Evolutionary conservation across 768 basidiomycete species (phyloP), one percentile per base, ranked within the genome.

Genomic region (Amanita rimosa): DNA sequence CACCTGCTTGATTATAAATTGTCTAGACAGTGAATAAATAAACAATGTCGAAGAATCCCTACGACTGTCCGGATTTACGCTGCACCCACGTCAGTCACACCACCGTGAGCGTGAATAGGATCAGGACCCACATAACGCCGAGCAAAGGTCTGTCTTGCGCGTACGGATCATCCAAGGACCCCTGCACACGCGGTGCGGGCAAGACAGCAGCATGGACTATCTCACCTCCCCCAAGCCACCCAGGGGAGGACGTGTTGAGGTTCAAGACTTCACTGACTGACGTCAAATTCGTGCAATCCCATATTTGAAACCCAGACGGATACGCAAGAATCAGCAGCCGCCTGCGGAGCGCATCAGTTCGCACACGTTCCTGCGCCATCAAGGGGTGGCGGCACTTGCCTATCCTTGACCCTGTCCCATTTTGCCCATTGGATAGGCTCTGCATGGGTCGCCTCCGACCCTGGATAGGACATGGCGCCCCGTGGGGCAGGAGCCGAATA

Each of bases 271-370:
- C 81, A 55, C 48, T 45, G 0, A 67, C 52, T 0, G 59, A 55
- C 3, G 64, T 73, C 7, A 83, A 60, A 51, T 74, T 67, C 10
- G 73, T 68, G 54, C 75, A 76, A 53, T 80, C 78, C 78, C 79
- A 79, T 34, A 78, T 62, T 57, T 81, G 76, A 46, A 79, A 54
- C n/a, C 79, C 75, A 14, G 63, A 62, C 27, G 58, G 52, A 54
- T 82, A 83, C 4, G 71, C 79, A 13, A 82, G 63, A 44, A 83
- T 58, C 9, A 82, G 67, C 5, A 81, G 54, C 21, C 70, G 66
- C 37, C 74, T 73, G 44, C 29, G 26, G 19, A 47, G 17, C n/a
- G 26, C 16, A 27, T 31, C 31, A 31, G 29, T 31, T 31, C 31
- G 33, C 21, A 34, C 44, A 33, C n/a, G 16, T 10, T 34, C 33